Conservation (phyloP, 2,329 filamentous ascomycete species). For the Gremmenia infestans region DNA sequence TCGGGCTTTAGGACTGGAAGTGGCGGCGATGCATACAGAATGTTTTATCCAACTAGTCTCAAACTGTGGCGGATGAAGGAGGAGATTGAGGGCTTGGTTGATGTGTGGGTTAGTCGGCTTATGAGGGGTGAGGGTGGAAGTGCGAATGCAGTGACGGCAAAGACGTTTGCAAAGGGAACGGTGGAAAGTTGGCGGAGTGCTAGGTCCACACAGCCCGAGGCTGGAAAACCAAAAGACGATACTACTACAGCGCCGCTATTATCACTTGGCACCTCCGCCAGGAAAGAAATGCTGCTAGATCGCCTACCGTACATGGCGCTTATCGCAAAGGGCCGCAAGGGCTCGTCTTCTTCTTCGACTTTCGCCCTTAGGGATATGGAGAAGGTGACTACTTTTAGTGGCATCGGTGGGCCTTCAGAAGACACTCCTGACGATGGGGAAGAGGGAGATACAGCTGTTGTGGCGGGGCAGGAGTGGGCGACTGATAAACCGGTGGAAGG, state of each 20-base stretch:
- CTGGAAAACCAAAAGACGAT: constrained; percentile 21
- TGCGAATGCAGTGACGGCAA: constrained; percentile 40
- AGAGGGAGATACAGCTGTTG: constrained; percentile 37
- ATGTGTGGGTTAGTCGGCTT: constrained; percentile 60
- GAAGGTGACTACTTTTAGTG: constrained; percentile 32
- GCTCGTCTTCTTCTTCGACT: constrained; percentile 2
- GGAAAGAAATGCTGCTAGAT: constrained; percentile 73
- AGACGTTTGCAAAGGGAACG: constrained; percentile 41
- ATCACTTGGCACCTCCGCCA: constrained; percentile 57
- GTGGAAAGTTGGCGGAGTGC: constrained; percentile 32
- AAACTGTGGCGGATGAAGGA: constrained; percentile 81
- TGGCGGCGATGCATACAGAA: constrained; percentile 67
- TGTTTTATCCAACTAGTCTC: constrained; percentile 86
- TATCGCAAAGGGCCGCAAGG: constrained; percentile 43
- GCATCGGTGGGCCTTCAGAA: constrained; percentile 34
- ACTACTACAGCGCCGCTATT: constrained; percentile 38
- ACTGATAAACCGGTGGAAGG: constrained; percentile 57
- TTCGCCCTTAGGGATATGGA: constrained; percentile 37
- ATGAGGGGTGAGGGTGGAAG: constrained; percentile 48
- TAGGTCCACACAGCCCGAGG: constrained; percentile 3
- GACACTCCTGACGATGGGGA: constrained; percentile 43
- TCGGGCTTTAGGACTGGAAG: constrained; percentile 26
- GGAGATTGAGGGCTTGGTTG: constrained; percentile 70
- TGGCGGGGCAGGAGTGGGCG: constrained; percentile 48
- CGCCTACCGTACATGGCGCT: constrained; percentile 79